Conservation (phyloP, 176 grass and related monocot species). For the Triticum turgidum region DNA sequence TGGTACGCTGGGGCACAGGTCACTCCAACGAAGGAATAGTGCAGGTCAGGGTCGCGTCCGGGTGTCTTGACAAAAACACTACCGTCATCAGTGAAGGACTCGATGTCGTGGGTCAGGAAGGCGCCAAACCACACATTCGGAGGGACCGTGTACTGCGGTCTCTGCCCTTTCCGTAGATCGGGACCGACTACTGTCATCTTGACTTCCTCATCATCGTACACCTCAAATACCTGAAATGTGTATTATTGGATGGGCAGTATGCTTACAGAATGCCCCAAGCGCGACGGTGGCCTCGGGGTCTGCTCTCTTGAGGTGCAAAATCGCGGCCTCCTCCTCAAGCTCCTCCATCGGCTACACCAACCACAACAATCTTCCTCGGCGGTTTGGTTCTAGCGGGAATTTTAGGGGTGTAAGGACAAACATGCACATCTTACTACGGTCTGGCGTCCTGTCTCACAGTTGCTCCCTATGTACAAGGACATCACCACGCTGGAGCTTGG, state of each 20-base stretch:
- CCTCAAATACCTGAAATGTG: conserved; percentile 67
- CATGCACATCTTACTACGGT: too few species aligned
- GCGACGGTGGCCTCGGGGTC: too few species aligned
- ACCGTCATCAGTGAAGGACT: conserved; percentile 50
- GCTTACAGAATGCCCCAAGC: not conserved
- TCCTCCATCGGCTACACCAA: too few species aligned
- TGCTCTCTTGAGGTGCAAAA: too few species aligned
- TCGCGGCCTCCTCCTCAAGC: too few species aligned
- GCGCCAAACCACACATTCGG: conserved; percentile 83
- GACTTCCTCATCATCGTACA: conserved; percentile 55
- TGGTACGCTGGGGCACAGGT: conserved; percentile 76
- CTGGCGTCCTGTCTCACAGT: too few species aligned
- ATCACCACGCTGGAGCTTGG: too few species aligned
- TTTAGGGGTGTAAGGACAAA: too few species aligned
- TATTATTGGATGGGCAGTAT: not conserved
- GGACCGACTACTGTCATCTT: conserved; percentile 74
- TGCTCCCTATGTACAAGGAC: too few species aligned
- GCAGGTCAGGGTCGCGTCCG: conserved; percentile 51
- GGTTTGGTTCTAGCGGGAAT: too few species aligned
- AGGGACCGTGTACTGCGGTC: conserved; percentile 65
- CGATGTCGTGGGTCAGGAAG: conserved; percentile 51
- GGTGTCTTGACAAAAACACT: conserved; percentile 52
- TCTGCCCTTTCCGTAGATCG: conserved; percentile 55
- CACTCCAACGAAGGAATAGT: conserved; percentile 80
- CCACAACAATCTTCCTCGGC: too few species aligned